Evolutionary conservation across 1,284 basidiomycete genomes (phyloP), one percentile per base, ranked within the genome.

Genomic region (Hemileccinum hortonii): DNA sequence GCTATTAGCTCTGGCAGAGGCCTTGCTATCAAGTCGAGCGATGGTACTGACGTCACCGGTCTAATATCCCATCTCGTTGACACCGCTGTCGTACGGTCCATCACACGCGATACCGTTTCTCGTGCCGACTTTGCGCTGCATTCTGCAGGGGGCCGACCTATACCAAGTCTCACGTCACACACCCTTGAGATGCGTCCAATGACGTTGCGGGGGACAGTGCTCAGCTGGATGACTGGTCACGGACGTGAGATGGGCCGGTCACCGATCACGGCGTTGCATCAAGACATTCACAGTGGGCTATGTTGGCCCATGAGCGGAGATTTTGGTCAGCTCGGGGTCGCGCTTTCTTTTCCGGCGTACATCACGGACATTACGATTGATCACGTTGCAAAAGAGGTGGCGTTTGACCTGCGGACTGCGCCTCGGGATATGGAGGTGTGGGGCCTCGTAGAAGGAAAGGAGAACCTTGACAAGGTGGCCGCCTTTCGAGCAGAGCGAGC

Each of bases 251-350:
- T 86, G 44, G 94, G 92, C 16, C 82, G 86, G 11, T 82, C 90
- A 1, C 93, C 96, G 0, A 83, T 92, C 41, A 89, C 84, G 0
- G 93, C 92, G 2, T 75, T 98, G 18, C 87, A 94, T 64, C 89
- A 91, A 52, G 90, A 94, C 57, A 78, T 77, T 22, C 80, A 87
- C 49, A 83, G 84, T 22, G 95, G 96, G 3, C 82, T 87, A 57
- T 99, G 95, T 72, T 99, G 95, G 95, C 90, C 96, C 3, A 93
- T 98, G 72, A 74, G 73, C 3, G 94, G 94, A 0, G 64, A 75
- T 7, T 69, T 81, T 43, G 96, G 94, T 4, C 86, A 90, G 62
- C 74, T 98, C 2, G 94, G 90, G 6, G 84, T 99, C 39, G 76
- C 79, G 44, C 83, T 98, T 18, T 84, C 87, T 2, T 77, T 81